Evolutionary conservation across 2,329 filamentous ascomycete species (phyloP).

Genomic region (Helicocarpus griseus): DNA sequence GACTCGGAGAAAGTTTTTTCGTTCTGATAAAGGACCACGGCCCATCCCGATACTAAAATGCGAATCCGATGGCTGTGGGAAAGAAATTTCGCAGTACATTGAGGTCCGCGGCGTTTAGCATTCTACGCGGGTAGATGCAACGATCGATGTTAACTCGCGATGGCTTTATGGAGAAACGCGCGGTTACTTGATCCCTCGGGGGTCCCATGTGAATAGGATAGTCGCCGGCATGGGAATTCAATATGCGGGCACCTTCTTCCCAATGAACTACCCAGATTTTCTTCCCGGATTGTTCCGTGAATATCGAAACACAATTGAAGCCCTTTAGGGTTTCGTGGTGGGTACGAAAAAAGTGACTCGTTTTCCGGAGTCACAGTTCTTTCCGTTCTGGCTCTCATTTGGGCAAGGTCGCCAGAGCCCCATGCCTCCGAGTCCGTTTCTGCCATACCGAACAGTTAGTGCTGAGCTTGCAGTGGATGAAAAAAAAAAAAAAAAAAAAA

Average conservation of each 20-base stretch:
- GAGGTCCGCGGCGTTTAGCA: not conserved
- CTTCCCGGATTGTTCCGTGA: not conserved
- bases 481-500: no score
- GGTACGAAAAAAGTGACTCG: not conserved
- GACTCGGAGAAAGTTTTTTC: not conserved
- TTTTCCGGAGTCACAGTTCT: not conserved
- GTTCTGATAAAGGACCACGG: not conserved
- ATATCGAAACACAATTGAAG: not conserved
- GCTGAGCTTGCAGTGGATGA: no score
- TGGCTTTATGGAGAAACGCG: no score
- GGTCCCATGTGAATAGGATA: not conserved
- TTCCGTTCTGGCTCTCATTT: not conserved
- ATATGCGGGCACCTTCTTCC: not conserved
- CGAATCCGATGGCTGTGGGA: not conserved
- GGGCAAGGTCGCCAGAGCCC: not conserved
- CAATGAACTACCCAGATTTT: not conserved
- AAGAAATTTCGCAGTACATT: not conserved
- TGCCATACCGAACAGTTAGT: no score
- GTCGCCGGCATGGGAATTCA: not conserved
- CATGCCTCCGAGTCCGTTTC: not conserved
- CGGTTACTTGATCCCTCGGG: not conserved
- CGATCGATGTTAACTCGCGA: not conserved
- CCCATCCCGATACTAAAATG: not conserved
- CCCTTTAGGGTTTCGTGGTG: not conserved
- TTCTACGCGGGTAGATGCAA: not conserved